phyloP scores from a whole-genome alignment of 176 grass and related monocot genomes.

The Poa pratensis region DNA sequence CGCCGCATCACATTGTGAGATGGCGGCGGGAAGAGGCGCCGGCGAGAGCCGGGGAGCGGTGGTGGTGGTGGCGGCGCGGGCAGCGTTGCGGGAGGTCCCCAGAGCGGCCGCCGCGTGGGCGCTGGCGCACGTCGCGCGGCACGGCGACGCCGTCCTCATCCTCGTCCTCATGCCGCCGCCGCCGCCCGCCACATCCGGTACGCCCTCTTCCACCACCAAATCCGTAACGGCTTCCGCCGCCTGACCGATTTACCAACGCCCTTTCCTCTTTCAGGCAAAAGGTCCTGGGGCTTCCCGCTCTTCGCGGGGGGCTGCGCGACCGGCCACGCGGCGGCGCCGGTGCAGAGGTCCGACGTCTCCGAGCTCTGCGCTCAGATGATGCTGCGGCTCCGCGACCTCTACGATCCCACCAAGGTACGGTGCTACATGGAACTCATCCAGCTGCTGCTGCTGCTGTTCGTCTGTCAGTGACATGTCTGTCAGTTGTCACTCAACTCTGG shows the following conservation, averaged over 20 bases:
- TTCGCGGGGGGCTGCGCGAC: slow-evolving; percentile 81
- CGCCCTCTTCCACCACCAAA: too few species aligned
- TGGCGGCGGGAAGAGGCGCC: neutral
- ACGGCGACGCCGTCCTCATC: slow-evolving; percentile 71
- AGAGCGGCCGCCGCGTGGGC: slow-evolving; percentile 80
- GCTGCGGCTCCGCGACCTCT: slow-evolving; percentile 63
- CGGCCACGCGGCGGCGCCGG: slow-evolving; percentile 59
- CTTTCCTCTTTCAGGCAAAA: slow-evolving; percentile 47
- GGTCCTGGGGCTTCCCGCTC: slow-evolving; percentile 78
- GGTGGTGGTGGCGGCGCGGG: slow-evolving; percentile 77
- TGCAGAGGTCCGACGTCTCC: slow-evolving; percentile 75
- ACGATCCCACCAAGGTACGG: slow-evolving; percentile 78
- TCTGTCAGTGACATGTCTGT: neutral
- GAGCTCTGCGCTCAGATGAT: slow-evolving; percentile 84
- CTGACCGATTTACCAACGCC: neutral
- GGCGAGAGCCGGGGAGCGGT: slow-evolving; percentile 31
- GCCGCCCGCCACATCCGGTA: slow-evolving; percentile 48
- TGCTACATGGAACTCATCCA: neutral
- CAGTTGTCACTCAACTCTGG: neutral
- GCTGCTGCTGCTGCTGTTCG: neutral
- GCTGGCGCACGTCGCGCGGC: slow-evolving; percentile 86
- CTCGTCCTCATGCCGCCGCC: slow-evolving; percentile 70
- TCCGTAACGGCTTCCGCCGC: neutral
- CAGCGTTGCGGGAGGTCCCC: slow-evolving; percentile 73
- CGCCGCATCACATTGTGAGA: neutral